Percentiles rank a stretch among this genome's conserved stretches.
Conservation (phyloP, 2,329 filamentous ascomycete species). For the Bretziella fagacearum region DNA sequence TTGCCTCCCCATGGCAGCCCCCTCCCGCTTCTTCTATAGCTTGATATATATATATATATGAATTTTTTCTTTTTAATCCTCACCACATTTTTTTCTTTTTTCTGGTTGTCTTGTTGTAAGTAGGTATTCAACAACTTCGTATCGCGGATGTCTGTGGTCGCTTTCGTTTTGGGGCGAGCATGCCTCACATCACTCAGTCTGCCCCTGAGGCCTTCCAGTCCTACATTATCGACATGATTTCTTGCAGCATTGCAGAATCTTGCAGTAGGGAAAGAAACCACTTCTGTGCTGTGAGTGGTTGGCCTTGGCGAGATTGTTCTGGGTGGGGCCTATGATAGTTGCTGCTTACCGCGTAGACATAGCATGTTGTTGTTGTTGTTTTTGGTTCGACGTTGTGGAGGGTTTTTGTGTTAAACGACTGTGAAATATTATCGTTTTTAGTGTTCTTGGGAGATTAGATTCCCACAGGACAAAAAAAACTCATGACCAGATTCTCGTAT, state of each 20-base stretch:
- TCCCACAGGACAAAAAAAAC: too few species aligned
- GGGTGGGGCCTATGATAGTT: neutral
- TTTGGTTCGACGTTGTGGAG: too few species aligned
- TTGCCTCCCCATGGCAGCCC: too few species aligned
- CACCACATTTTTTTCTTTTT: neutral
- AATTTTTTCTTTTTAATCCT: too few species aligned
- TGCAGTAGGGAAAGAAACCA: neutral
- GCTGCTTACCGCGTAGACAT: neutral
- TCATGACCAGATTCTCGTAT: too few species aligned
- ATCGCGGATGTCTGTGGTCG: neutral
- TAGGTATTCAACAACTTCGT: neutral
- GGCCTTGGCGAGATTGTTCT: neutral
- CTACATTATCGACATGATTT: neutral
- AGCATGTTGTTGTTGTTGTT: neutral
- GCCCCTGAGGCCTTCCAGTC: constrained; percentile 1
- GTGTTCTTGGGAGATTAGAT: neutral
- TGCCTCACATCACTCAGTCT: neutral
- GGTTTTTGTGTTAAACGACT: too few species aligned
- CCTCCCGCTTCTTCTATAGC: too few species aligned
- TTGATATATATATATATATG: too few species aligned
- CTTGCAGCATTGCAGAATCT: neutral
- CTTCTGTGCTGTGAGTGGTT: neutral
- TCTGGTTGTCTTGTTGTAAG: too few species aligned
- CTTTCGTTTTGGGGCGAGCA: neutral
- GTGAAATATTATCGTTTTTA: neutral